These are phyloP conservation scores for Termitomyces sp. DNA, from an alignment of 768 basidiomycete species.

Conservation along the genomic window DNA sequence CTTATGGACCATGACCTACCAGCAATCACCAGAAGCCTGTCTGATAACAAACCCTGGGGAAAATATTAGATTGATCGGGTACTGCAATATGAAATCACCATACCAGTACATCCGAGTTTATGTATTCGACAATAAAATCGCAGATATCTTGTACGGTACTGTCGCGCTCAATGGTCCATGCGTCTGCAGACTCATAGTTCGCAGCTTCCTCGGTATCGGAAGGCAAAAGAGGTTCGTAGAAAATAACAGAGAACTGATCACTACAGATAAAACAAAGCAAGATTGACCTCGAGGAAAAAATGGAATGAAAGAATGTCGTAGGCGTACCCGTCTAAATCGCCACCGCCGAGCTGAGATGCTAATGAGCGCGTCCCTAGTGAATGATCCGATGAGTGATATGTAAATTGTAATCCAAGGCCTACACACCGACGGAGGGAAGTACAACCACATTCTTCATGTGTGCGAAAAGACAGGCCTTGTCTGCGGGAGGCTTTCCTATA, in stretches of 20 bases:
- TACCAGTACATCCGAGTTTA: slow-evolving; percentile 77
- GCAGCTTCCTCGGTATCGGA: slow-evolving; percentile 44
- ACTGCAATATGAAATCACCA: slow-evolving; percentile 8
- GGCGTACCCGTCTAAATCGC: slow-evolving; percentile 73
- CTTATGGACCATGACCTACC: slow-evolving; percentile 32
- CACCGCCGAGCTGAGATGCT: slow-evolving; percentile 66
- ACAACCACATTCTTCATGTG: slow-evolving; percentile 69
- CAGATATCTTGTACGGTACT: slow-evolving; percentile 67
- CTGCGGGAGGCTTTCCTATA: slow-evolving; percentile 62
- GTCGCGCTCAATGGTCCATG: slow-evolving; percentile 36
- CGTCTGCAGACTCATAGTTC: slow-evolving; percentile 34
- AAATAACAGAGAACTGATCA: slow-evolving; percentile 61
- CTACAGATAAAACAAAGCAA: slow-evolving; percentile 25
- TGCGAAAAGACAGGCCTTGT: slow-evolving; percentile 48
- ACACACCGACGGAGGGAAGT: slow-evolving; percentile 54
- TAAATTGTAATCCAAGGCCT: neutral
- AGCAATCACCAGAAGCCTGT: slow-evolving; percentile 64
- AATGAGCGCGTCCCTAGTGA: slow-evolving; percentile 51
- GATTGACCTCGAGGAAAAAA: neutral
- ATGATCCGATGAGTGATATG: neutral
- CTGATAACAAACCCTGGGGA: slow-evolving; percentile 60
- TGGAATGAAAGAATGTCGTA: neutral
- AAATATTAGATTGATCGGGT: neutral
- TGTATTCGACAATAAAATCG: slow-evolving; percentile 79
- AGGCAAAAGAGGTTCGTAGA: slow-evolving; percentile 49